Evolutionary conservation across 2,329 filamentous ascomycete genomes (phyloP).

Genomic region (Cercospora berteroae): DNA sequence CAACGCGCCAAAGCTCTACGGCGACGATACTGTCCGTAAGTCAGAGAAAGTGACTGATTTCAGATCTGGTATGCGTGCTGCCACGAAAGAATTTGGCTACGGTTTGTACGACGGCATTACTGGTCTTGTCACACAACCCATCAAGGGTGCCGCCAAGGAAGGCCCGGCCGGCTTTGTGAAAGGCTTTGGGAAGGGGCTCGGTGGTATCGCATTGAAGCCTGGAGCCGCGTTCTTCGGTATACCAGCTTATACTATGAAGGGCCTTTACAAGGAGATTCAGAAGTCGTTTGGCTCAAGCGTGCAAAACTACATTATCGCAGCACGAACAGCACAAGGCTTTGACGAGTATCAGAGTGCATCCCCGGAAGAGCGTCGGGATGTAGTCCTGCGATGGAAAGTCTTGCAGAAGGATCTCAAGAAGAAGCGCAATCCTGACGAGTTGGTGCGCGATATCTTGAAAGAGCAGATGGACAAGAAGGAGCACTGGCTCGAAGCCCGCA

Average conservation of each 20-base stretch:
- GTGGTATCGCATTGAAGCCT: conserved; percentile 72
- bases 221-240: conserved; percentile 57
- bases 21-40: conserved; percentile 77
- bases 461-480: conserved; percentile 37
- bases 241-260: conserved; percentile 75
- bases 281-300: conserved; percentile 68
- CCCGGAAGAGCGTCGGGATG: conserved; percentile 60
- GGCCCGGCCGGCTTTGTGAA: conserved; percentile 67
- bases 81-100: conserved; percentile 65
- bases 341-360: conserved; percentile 60
- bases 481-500: conserved; percentile 17
- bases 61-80: conserved; percentile 71
- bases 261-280: conserved; percentile 70
- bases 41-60: conserved; percentile 75
- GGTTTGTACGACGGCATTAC: conserved; percentile 75
- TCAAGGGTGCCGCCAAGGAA: conserved; percentile 62
- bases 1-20: conserved; percentile 81
- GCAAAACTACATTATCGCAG: conserved; percentile 75
- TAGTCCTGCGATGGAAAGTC: conserved; percentile 65
- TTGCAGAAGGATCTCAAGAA: conserved; percentile 59
- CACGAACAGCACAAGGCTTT: conserved; percentile 71
- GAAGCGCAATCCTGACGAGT: conserved; percentile 57
- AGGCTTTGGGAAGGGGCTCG: conserved; percentile 75
- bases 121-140: conserved; percentile 71
- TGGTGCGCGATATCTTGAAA: conserved; percentile 45